phyloP scores from a whole-genome alignment of 2,329 filamentous ascomycete genomes.

The Phaeosphaeria sp. region DNA sequence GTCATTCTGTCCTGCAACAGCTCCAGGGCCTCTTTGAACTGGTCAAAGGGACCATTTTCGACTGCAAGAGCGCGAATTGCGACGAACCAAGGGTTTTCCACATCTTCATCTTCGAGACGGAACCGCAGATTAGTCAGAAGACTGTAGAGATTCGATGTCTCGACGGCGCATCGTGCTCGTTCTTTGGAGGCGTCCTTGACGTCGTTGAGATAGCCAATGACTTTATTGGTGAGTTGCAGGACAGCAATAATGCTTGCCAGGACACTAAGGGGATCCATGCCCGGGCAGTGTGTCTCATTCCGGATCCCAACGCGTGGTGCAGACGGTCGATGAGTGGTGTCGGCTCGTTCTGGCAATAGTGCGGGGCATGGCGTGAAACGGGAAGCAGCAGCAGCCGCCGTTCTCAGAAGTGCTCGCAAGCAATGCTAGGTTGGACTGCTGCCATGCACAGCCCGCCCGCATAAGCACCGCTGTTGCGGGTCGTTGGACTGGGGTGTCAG shows the following conservation, averaged over 20 bases:
- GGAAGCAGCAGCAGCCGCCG: too few relatives aligned
- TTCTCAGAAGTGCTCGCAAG: neutral
- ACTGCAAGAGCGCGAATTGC: constrained; percentile 20
- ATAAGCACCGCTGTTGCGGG: neutral
- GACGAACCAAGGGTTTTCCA: constrained; percentile 24
- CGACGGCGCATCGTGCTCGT: constrained; percentile 18
- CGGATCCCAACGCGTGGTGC: neutral
- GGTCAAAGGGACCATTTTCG: constrained; percentile 31
- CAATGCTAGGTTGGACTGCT: neutral
- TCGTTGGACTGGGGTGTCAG: neutral
- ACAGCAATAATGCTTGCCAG: constrained; percentile 32
- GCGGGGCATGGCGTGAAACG: neutral
- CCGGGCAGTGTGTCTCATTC: neutral
- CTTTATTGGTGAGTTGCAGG: constrained; percentile 26
- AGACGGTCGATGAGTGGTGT: neutral
- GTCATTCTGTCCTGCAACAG: constrained; percentile 17
- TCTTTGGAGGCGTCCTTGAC: constrained; percentile 34
- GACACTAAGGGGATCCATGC: constrained; percentile 33
- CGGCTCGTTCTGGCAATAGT: neutral
- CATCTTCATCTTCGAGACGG: constrained; percentile 20
- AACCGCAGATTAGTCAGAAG: constrained; percentile 26
- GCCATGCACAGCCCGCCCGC: neutral
- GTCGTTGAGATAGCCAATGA: constrained; percentile 27
- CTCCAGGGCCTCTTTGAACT: constrained; percentile 31
- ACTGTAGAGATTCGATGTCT: constrained; percentile 23